Conservation (phyloP, 345 rosid species). For the Bruguiera parviflora region DNA sequence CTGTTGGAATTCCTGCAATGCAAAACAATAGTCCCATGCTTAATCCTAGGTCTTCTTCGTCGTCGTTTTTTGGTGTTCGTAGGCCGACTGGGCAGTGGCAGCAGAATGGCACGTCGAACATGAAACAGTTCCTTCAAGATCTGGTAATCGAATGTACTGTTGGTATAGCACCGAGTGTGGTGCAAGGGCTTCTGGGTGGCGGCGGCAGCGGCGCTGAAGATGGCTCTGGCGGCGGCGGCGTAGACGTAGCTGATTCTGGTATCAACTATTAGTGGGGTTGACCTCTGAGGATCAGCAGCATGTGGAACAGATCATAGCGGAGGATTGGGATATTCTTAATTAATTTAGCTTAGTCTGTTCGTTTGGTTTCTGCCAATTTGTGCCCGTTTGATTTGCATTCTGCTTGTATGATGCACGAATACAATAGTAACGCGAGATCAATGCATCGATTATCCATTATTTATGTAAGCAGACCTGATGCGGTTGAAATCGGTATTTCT, state of each 20-base stretch:
- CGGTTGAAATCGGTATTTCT: no score
- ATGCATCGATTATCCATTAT: no score
- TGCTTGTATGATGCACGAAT: no score
- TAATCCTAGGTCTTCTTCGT: background rate
- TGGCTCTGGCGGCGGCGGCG: no score
- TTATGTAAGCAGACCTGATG: no score
- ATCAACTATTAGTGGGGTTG: background rate
- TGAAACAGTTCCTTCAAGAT: background rate
- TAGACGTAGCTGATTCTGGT: no score
- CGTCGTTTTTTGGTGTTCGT: background rate
- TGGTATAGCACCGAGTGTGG: no score
- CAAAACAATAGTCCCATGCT: background rate
- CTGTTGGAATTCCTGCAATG: background rate
- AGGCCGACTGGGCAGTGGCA: background rate
- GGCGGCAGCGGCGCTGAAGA: background rate
- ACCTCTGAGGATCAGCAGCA: background rate
- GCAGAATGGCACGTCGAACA: background rate
- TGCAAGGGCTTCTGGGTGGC: conserved; percentile 7
- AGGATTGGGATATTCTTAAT: background rate
- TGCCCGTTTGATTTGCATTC: no score
- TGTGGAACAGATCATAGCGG: conserved; percentile 4
- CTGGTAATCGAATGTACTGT: no score
- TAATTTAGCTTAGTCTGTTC: no score
- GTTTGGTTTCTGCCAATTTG: background rate
- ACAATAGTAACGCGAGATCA: no score